Evolutionary conservation across 2,329 filamentous ascomycete species (phyloP).

Genomic region (Trichoderma atrobrunneum): DNA sequence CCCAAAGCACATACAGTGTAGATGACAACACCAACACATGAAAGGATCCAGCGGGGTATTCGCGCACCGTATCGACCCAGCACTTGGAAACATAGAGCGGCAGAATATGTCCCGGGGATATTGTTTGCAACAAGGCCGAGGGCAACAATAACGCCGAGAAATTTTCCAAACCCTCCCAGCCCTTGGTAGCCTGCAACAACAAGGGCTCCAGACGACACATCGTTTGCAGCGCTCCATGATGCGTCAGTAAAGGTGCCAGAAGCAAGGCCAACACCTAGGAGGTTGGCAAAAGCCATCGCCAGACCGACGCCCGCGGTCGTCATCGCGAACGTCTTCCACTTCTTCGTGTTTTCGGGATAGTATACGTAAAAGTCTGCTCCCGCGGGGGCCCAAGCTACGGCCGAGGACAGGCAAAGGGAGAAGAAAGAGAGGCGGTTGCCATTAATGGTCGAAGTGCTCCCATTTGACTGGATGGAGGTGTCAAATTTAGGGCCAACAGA

Average conservation of each 20-base stretch:
- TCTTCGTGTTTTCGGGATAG: neutral
- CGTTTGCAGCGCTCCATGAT: neutral
- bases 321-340: neutral
- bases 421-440: neutral
- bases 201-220: neutral
- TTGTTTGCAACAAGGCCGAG: neutral
- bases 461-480: conserved; percentile 44
- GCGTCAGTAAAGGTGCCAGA: neutral
- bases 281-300: neutral
- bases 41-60: conserved; percentile 29
- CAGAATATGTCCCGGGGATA: neutral
- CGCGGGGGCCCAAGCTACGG: neutral
- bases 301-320: neutral
- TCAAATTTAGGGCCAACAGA: conserved; percentile 58
- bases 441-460: neutral
- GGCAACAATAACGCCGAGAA: neutral
- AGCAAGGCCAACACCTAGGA: neutral
- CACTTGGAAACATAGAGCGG: neutral
- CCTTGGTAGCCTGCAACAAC: neutral
- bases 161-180: neutral
- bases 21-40: conserved; percentile 51
- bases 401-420: neutral
- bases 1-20: conserved; percentile 55
- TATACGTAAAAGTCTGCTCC: neutral
- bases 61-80: neutral